A percentile compares a stretch with the other conserved stretches of the same genome.
Conservation (phyloP, 2,329 filamentous ascomycete genomes). For the Exophiala lecanii-corni region DNA sequence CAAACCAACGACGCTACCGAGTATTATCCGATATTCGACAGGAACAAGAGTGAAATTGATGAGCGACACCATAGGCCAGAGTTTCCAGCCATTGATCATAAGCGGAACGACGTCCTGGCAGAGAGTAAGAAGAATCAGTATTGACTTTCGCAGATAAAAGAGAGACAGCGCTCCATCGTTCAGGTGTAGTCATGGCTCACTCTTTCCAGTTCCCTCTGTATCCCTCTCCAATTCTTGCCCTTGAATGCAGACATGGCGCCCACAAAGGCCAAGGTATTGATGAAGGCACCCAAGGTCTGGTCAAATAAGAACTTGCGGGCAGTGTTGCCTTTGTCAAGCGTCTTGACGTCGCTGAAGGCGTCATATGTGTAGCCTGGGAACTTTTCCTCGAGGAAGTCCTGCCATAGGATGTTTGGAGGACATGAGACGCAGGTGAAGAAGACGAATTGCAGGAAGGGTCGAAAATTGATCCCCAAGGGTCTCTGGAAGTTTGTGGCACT, state of each 20-base stretch:
- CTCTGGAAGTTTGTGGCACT: slow-evolving; percentile 9
- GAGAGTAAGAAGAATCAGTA: too few species aligned
- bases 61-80: slow-evolving; percentile 39
- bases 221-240: slow-evolving; percentile 32
- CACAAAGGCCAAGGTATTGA: slow-evolving; percentile 56
- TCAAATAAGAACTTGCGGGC: slow-evolving; percentile 56
- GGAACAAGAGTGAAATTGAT: slow-evolving; percentile 38
- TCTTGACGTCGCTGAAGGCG: slow-evolving; percentile 16
- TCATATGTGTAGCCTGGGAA: slow-evolving; percentile 56
- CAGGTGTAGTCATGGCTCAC: too few species aligned
- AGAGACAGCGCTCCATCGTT: too few species aligned
- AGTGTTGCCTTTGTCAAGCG: slow-evolving; percentile 45
- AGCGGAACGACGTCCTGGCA: slow-evolving; percentile 35
- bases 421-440: slow-evolving; percentile 68
- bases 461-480: slow-evolving; percentile 59
- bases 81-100: slow-evolving; percentile 35
- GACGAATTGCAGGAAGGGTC: slow-evolving; percentile 70
- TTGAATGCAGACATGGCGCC: slow-evolving; percentile 49
- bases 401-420: slow-evolving; percentile 84
- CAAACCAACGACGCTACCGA: slow-evolving; percentile 35
- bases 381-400: slow-evolving; percentile 67
- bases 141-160: too few species aligned
- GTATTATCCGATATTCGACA: slow-evolving; percentile 32
- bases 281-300: slow-evolving; percentile 52
- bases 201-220: slow-evolving; percentile 32